Evolutionary conservation across 2,329 filamentous ascomycete species (phyloP).

Genomic region (Xylariaceae sp.): DNA sequence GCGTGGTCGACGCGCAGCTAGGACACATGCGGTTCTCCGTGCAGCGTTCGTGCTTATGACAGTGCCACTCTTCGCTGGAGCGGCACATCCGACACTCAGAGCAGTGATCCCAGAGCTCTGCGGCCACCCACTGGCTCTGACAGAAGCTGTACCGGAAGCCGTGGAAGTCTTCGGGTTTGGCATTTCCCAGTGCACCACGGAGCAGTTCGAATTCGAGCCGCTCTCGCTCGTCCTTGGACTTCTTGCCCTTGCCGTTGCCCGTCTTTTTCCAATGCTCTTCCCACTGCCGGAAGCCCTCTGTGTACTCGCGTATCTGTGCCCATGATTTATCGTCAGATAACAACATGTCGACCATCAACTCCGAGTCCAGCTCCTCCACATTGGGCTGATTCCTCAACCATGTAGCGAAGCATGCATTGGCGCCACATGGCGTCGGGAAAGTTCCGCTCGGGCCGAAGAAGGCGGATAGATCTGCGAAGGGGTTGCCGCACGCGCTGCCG

Average conservation of each 20-base stretch:
- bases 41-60: conserved; percentile 31
- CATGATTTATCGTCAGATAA: conserved; percentile 33
- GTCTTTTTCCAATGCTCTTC: conserved; percentile 31
- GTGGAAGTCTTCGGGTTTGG: conserved; percentile 30
- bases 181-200: conserved; percentile 31
- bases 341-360: conserved; percentile 34
- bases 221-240: conserved; percentile 30
- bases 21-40: conserved; percentile 30
- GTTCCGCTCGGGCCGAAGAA: conserved; percentile 30
- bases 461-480: conserved; percentile 31
- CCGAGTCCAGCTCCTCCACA: conserved; percentile 32
- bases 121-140: conserved; percentile 29
- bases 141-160: conserved; percentile 34
- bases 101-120: conserved; percentile 31
- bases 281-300: conserved; percentile 30
- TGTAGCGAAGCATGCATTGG: conserved; percentile 33
- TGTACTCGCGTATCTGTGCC: conserved; percentile 27
- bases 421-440: conserved; percentile 31
- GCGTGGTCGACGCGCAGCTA: conserved; percentile 25
- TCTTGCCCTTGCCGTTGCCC: conserved; percentile 29
- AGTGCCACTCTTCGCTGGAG: conserved; percentile 32
- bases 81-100: conserved; percentile 31
- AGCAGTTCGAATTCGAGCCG: conserved; percentile 33
- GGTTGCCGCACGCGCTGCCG: conserved; percentile 31
- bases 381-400: conserved; percentile 34